Evolutionary conservation across 2,329 filamentous ascomycete genomes (phyloP), one percentile per base, ranked within the genome.

Genomic region (Ophiosphaerella korrae): DNA sequence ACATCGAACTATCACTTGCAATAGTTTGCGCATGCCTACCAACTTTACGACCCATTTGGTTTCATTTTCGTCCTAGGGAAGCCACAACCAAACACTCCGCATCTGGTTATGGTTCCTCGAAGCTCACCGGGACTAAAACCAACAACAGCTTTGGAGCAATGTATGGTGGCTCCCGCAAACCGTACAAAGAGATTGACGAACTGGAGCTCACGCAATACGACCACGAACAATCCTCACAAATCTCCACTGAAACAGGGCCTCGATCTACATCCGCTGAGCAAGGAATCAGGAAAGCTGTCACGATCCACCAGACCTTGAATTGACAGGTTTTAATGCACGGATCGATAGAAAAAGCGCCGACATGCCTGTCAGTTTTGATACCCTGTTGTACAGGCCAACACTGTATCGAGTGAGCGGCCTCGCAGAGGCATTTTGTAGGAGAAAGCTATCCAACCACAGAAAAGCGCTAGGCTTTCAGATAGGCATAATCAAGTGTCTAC

Each of bases 1-100:
- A 68, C 45, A 66, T 68, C 40, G 63, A 68, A 47, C 56, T 66
- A 6, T 66, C 62, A 3, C 35, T 68, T 2, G 64, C 57, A 1
- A 50, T 68, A 9, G 60, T 66, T 5, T 65, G 56, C 50, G 54
- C 62, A 5, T 66, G 63, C 16, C 57, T 68, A 1, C 64, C 64
- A 6, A 66, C 60, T 8, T 33, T 68, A 18, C 56, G 64, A 13
- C 64, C 64, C 1, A 64, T 68, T 13, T 68, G 56, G 55, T 54
- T 57, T 12, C 51, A 57, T 42, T 62, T 61, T 32, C 42, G 48
- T 21, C 58, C 64, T 5, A 43, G 49, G 13, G 42, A 55, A 24
- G 38, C 34, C 24, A 49, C 55, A 23, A 50, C 51, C 3, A 55
- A 48, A 26, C 41, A 47, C 16, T 60, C 56, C 13, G 39, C 46